These are phyloP conservation scores for Cryptosporidium ubiquitum DNA, from an alignment of 169 alveolate genomes.

Conservation along the genomic window DNA sequence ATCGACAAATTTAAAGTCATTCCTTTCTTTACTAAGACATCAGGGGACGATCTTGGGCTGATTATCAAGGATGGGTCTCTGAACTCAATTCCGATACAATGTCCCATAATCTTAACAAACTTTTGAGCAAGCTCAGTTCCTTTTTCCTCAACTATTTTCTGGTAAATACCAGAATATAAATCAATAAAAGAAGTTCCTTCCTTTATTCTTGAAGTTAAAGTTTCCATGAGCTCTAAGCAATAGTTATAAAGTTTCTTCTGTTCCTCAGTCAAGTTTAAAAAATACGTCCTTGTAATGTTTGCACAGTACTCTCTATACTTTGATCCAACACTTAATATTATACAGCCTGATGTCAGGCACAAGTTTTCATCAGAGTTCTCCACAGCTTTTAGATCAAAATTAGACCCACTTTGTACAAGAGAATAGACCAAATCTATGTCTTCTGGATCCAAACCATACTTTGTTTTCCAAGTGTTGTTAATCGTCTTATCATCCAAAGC, in stretches of 20 bases:
- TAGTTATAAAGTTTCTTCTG: constrained; percentile 74
- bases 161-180: constrained; percentile 63
- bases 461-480: constrained; percentile 65
- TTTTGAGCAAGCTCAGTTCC: constrained; percentile 76
- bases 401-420: constrained; percentile 77
- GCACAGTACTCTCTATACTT: constrained; percentile 79
- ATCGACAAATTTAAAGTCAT: constrained; percentile 86
- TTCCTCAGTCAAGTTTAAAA: constrained; percentile 77
- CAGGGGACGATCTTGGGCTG: constrained; percentile 75
- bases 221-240: constrained; percentile 71
- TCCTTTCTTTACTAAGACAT: constrained; percentile 79
- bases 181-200: constrained; percentile 69
- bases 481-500: constrained; percentile 73
- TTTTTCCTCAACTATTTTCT: constrained; percentile 32
- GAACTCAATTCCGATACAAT: constrained; percentile 88
- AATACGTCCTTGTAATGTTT: constrained; percentile 76
- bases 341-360: constrained; percentile 76
- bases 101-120: constrained; percentile 85
- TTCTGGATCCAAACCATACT: constrained; percentile 73
- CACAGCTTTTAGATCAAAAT: constrained; percentile 77
- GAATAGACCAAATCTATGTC: constrained; percentile 77
- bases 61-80: constrained; percentile 78
- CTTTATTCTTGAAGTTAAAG: constrained; percentile 45
- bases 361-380: constrained; percentile 75
- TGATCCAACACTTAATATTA: constrained; percentile 75